Percentiles rank a stretch among this genome's conserved stretches.
Conservation (phyloP, 2,329 filamentous ascomycete genomes). For the Tolypocladium album region DNA sequence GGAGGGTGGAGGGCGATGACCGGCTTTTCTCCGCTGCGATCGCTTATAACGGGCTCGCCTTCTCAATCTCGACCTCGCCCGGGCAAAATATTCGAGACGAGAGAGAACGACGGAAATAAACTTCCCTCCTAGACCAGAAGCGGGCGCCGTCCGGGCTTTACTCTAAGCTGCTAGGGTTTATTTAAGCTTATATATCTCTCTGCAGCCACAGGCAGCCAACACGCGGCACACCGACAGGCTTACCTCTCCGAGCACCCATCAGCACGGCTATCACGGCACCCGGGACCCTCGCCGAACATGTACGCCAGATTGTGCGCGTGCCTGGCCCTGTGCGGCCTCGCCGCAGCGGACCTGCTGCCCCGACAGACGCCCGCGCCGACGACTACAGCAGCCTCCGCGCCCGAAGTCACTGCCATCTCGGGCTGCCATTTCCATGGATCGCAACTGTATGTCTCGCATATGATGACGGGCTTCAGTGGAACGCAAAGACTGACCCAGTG, state of each 20-base stretch:
- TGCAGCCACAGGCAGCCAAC: not conserved
- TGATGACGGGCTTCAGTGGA: not conserved
- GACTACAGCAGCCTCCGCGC: slow-evolving; percentile 7
- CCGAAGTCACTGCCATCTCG: slow-evolving; percentile 25
- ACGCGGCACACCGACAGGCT: not conserved
- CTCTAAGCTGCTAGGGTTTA: not conserved
- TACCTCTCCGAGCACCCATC: not conserved
- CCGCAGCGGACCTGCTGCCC: slow-evolving; percentile 12
- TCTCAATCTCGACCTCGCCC: no score
- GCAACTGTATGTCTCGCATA: slow-evolving; percentile 24
- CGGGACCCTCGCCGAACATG: not conserved
- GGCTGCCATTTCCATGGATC: slow-evolving; percentile 30
- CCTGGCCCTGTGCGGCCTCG: slow-evolving; percentile 9
- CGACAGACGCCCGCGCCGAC: slow-evolving; percentile 20
- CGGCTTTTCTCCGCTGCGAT: not conserved
- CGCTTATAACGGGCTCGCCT: not conserved
- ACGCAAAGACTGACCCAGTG: not conserved
- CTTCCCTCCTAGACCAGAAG: not conserved
- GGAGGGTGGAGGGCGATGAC: not conserved
- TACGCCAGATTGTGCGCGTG: not conserved
- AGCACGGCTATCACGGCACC: not conserved
- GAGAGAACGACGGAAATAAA: not conserved
- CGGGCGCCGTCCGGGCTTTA: not conserved
- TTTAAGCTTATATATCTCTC: not conserved
- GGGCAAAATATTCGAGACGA: no score